These are phyloP conservation scores for Gynostemma pentaphyllum DNA, from an alignment of 306 rosid species.

Conservation along the genomic window DNA sequence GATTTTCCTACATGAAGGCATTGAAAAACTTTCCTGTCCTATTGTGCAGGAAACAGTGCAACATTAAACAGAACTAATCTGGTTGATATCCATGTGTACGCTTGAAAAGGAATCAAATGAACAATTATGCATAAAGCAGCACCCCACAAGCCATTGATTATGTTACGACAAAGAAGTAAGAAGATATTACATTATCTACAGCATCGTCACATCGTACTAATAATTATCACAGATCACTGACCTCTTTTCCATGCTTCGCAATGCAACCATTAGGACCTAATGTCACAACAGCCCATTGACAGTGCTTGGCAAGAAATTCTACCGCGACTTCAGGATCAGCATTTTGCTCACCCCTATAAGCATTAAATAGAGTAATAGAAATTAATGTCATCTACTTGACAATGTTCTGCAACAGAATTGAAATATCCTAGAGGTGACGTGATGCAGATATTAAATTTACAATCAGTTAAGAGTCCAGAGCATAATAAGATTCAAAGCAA, in stretches of 20 bases:
- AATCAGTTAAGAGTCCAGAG: not conserved
- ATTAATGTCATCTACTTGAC: slow-evolving; percentile 3
- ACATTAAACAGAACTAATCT: not conserved
- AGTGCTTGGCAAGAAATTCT: slow-evolving; percentile 62
- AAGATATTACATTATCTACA: not conserved
- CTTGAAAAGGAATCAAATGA: not conserved
- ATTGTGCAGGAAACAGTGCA: not conserved
- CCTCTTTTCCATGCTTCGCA: slow-evolving; percentile 90
- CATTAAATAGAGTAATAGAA: slow-evolving; percentile 16
- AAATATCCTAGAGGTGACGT: not conserved
- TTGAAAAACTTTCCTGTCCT: not conserved
- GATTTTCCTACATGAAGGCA: not conserved
- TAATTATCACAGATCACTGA: slow-evolving; percentile 13
- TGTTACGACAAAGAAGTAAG: not conserved
- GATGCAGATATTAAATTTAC: not conserved
- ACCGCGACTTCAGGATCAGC: slow-evolving; percentile 46
- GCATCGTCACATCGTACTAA: not conserved
- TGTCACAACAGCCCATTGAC: slow-evolving; percentile 90
- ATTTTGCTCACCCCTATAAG: slow-evolving; percentile 41
- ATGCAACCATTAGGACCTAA: slow-evolving; percentile 78
- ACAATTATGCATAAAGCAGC: not conserved
- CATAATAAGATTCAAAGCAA: not conserved
- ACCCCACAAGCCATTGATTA: not conserved
- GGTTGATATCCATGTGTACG: not conserved
- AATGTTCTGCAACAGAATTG: not conserved